phyloP scores from a whole-genome alignment of 2,329 filamentous ascomycete genomes.

The Fusarium verticillioides region DNA sequence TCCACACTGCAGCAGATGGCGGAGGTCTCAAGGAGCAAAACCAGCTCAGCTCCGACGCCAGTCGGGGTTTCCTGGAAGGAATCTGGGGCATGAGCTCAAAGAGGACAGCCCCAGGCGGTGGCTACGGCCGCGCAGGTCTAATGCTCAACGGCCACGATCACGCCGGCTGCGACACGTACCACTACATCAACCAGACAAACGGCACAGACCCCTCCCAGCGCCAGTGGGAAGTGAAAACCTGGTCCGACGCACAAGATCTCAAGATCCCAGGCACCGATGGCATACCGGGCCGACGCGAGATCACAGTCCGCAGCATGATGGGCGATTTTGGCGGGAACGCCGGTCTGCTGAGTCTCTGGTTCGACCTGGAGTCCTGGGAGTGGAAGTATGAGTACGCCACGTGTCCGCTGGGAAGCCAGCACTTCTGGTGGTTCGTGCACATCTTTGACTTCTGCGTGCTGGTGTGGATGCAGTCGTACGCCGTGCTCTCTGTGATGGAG shows the following conservation, averaged over 20 bases:
- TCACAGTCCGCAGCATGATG: slow-evolving; percentile 99
- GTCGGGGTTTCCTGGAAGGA: slow-evolving; percentile 81
- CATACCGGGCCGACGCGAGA: slow-evolving; percentile 78
- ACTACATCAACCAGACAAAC: slow-evolving; percentile 76
- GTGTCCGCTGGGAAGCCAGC: slow-evolving; percentile 85
- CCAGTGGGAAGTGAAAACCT: slow-evolving; percentile 62
- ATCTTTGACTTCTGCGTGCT: slow-evolving; percentile 70
- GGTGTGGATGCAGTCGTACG: slow-evolving; percentile 45
- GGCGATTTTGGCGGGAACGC: slow-evolving; percentile 94
- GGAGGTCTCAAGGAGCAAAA: slow-evolving; percentile 90
- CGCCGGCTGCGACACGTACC: slow-evolving; percentile 89
- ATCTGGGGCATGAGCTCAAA: slow-evolving; percentile 82
- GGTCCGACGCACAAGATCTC: slow-evolving; percentile 56
- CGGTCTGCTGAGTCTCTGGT: slow-evolving; percentile 89
- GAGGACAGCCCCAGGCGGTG: slow-evolving; percentile 65
- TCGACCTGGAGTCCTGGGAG: slow-evolving; percentile 75
- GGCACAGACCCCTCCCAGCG: slow-evolving; percentile 54
- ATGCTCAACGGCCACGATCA: slow-evolving; percentile 96
- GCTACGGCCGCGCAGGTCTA: slow-evolving; percentile 77
- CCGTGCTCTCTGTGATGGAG: slow-evolving; percentile 41
- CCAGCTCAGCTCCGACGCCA: slow-evolving; percentile 79
- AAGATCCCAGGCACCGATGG: slow-evolving; percentile 55
- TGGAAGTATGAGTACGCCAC: slow-evolving; percentile 86
- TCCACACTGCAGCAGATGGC: slow-evolving; percentile 73
- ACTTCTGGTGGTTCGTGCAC: slow-evolving; percentile 94